Conservation (phyloP, 352 stramenopile genomes). For the Nothophytophthora sp. region DNA sequence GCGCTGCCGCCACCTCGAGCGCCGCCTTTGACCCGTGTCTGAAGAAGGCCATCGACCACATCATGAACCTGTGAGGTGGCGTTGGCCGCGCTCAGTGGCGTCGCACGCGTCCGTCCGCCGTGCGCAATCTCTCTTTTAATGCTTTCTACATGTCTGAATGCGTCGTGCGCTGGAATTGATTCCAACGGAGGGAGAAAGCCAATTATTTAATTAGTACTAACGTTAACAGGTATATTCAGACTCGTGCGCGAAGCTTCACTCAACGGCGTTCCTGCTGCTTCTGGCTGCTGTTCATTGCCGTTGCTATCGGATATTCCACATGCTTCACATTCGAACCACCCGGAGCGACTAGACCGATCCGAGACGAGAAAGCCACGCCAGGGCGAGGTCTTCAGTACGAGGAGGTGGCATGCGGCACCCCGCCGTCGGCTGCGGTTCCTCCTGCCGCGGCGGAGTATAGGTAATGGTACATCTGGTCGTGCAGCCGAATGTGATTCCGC, state of each 20-base stretch:
- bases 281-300: conserved; percentile 3
- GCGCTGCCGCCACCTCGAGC: conserved; percentile 9
- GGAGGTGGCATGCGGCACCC: conserved; percentile 7
- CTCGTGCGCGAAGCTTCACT: too few relatives aligned
- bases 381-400: conserved; percentile 17
- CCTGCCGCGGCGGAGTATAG: conserved; percentile 48
- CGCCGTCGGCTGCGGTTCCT: conserved; percentile 4
- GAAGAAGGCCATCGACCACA: conserved; percentile 69
- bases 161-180: too few relatives aligned
- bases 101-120: too few relatives aligned
- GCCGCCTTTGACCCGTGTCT: conserved; percentile 59
- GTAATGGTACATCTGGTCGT: conserved; percentile 97
- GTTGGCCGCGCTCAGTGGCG: not conserved
- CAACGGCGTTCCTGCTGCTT: conserved; percentile 9
- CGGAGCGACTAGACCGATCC: too few relatives aligned
- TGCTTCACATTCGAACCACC: conserved; percentile 1
- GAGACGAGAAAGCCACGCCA: too few relatives aligned
- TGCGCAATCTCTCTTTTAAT: too few relatives aligned
- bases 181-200: too few relatives aligned
- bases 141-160: too few relatives aligned
- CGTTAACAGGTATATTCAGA: too few relatives aligned
- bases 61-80: conserved; percentile 51
- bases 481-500: conserved; percentile 87
- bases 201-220: too few relatives aligned
- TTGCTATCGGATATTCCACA: conserved; percentile 4